These are phyloP conservation scores for Penicillium sp. DNA, from an alignment of 2,329 filamentous ascomycete species.

Conservation along the genomic window DNA sequence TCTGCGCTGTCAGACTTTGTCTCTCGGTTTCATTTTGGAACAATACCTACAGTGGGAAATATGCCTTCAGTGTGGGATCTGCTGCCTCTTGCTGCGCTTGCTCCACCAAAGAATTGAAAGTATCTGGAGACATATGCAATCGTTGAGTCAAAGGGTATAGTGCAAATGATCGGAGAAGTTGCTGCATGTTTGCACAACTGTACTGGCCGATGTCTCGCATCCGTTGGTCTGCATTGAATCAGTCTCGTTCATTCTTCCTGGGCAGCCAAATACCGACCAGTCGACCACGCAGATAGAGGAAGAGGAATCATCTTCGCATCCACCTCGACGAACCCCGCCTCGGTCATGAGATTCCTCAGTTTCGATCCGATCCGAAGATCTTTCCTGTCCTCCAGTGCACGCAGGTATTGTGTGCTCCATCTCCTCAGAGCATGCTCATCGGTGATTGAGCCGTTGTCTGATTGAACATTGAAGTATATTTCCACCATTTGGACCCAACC, in stretches of 20 bases:
- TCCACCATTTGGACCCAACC: conserved; percentile 92
- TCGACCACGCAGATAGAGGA: conserved; percentile 68
- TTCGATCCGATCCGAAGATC: conserved; percentile 64
- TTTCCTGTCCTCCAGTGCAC: conserved; percentile 61
- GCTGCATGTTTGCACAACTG: conserved; percentile 38
- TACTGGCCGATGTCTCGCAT: conserved; percentile 43
- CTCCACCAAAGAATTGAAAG: conserved; percentile 37
- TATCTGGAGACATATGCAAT: conserved; percentile 40
- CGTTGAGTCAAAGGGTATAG: conserved; percentile 46
- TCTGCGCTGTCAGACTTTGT: conserved; percentile 28
- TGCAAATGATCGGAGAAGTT: conserved; percentile 40
- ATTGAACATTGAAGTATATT: conserved; percentile 80
- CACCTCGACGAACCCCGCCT: conserved; percentile 66
- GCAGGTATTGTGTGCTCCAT: conserved; percentile 66
- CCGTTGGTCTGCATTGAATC: conserved; percentile 38
- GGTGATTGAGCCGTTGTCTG: conserved; percentile 74
- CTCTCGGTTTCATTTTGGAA: neutral
- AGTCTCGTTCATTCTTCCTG: conserved; percentile 10
- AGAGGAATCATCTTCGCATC: conserved; percentile 64
- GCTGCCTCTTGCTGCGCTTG: conserved; percentile 40
- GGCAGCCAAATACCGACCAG: conserved; percentile 47
- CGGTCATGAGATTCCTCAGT: conserved; percentile 57
- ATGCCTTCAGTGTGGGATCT: conserved; percentile 40
- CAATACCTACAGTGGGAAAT: conserved; percentile 45
- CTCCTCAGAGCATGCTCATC: conserved; percentile 61